Evolutionary conservation across 805 yeast species (phyloP), one percentile per base, ranked within the genome.

Genomic region (Tetrapisispora arboricola): DNA sequence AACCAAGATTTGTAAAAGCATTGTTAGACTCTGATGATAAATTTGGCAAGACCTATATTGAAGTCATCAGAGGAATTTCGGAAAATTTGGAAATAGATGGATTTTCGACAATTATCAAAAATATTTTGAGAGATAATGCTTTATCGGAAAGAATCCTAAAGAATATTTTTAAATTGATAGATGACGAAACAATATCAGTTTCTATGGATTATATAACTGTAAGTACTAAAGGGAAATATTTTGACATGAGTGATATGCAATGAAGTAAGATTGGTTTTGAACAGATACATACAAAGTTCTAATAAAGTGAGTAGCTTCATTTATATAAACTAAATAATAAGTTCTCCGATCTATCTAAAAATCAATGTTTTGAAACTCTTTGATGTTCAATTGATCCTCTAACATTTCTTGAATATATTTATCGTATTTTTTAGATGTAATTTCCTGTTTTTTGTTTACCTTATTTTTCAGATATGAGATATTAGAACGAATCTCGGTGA

Each of bases 1-100:
- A 77, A 48, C 92, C 96, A 0, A 68, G 68, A n/a, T 87, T 85
- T 54, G 80, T 90, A 32, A 75, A 76, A 45, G 82, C 83, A 6
- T 65, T 90, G 36, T 70, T 92, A 42, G 80, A 81, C 43, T 67
- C 75, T 41, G 77, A 84, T 1, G 84, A 82, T 47, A 78, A 71
- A 38, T 70, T 71, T 33, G 70, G 76, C 29, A 82, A 79, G 10
- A 51, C 51, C 49, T 85, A 92, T 3, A 70, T 78, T n/a, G 73
- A 75, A 1, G 80, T 88, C 12, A 66, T 88, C 25, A 66, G 71
- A 42, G 64, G 76, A 24, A 80, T 88, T 44, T 84, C 90, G 0
- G 61, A 65, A 9, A 69, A 74, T 22, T 69, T 79, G 49, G 70
- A 72, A 44, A 76, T 90, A 36, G 75, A 71, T 4, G 94, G 84